These are phyloP conservation scores for Torulaspora quercuum DNA, from an alignment of 805 yeast species.

Conservation along the genomic window DNA sequence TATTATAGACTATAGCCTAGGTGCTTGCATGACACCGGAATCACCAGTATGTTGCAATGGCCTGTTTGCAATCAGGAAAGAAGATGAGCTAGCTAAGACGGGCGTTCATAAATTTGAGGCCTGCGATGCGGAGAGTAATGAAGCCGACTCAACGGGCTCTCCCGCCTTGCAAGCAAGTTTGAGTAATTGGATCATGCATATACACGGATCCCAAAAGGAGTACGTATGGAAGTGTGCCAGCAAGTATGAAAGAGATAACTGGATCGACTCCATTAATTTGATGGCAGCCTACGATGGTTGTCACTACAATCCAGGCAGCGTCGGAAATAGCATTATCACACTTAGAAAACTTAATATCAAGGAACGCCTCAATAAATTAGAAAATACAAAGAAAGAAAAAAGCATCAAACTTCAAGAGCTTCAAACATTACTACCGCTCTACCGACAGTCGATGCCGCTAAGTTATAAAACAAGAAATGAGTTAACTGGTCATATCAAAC, in stretches of 20 bases:
- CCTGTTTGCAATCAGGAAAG: constrained; percentile 19
- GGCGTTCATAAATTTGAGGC: constrained; percentile 5
- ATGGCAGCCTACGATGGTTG: constrained; percentile 29
- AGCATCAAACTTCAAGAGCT: constrained; percentile 39
- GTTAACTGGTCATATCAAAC: constrained; percentile 44
- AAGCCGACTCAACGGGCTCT: constrained; percentile 19
- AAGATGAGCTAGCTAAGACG: constrained; percentile 8
- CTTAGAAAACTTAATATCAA: constrained; percentile 28
- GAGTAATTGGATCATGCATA: constrained; percentile 36
- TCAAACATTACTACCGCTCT: constrained; percentile 38
- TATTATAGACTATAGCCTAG: constrained; percentile 33
- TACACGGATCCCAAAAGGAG: constrained; percentile 43
- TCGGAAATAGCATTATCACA: constrained; percentile 33
- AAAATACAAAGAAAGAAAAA: constrained; percentile 37
- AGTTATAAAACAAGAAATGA: constrained; percentile 50
- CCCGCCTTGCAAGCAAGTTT: constrained; percentile 30
- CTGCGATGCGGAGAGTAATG: constrained; percentile 13
- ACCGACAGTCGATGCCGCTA: constrained; percentile 53
- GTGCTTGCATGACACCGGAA: constrained; percentile 16
- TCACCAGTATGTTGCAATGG: constrained; percentile 20
- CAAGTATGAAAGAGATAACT: constrained; percentile 48
- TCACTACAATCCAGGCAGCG: constrained; percentile 21
- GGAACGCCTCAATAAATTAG: constrained; percentile 38
- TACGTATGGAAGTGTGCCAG: constrained; percentile 43
- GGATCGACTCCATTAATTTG: constrained; percentile 49